Evolutionary conservation across 805 yeast genomes (phyloP).

Genomic region (Cyberlindnera mrakii): DNA sequence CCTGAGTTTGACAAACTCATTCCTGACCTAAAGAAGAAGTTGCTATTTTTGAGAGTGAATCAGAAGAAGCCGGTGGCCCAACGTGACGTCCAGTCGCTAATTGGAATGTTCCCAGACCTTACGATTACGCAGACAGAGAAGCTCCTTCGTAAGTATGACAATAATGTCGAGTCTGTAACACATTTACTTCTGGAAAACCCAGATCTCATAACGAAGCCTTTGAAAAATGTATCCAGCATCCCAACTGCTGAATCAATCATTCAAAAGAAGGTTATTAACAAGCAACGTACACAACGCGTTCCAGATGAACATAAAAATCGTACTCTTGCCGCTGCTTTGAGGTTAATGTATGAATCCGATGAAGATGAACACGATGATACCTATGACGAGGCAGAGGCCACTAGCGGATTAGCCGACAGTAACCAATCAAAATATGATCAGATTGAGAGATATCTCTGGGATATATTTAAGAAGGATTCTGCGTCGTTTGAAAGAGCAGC

Average conservation of each 20-base stretch:
- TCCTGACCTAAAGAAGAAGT: constrained; percentile 47
- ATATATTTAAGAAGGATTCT: constrained; percentile 45
- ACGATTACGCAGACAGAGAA: constrained; percentile 39
- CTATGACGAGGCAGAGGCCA: constrained; percentile 44
- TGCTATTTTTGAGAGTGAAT: constrained; percentile 36
- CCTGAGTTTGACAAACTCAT: constrained; percentile 37
- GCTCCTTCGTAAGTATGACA: constrained; percentile 40
- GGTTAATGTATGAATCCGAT: constrained; percentile 62
- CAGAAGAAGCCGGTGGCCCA: constrained; percentile 1
- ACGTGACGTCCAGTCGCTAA: constrained; percentile 28
- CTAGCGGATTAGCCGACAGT: constrained; percentile 12
- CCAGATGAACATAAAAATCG: constrained; percentile 49
- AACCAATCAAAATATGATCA: constrained; percentile 27
- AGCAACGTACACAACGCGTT: constrained; percentile 19
- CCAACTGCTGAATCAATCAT: constrained; percentile 13
- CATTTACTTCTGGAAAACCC: constrained; percentile 61
- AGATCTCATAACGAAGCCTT: constrained; percentile 24
- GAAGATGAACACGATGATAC: constrained; percentile 88
- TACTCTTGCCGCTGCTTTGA: constrained; percentile 54
- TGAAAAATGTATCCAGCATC: constrained; percentile 7
- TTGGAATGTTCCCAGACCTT: constrained; percentile 67
- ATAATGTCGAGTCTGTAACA: constrained; percentile 53
- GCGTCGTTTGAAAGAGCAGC: constrained; percentile 39
- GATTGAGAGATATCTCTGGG: constrained; percentile 53
- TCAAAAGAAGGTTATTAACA: constrained; percentile 12